Evolutionary conservation across 805 yeast genomes (phyloP).

Genomic region (Saccharomyces eubayanus): DNA sequence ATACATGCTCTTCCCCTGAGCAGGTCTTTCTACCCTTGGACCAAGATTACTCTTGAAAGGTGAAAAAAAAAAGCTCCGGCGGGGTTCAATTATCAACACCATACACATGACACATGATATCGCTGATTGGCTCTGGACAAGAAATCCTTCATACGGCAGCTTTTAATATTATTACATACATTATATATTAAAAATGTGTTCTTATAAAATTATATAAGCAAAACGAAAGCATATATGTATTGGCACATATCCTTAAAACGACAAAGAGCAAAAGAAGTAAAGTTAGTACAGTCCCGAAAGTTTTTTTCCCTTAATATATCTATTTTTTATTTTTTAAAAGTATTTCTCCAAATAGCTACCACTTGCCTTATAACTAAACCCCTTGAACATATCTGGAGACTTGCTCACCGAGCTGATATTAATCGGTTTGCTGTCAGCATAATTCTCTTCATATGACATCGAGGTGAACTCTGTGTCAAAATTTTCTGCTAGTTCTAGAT

Average conservation of each 20-base stretch:
- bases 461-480: conserved; percentile 73
- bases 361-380: conserved; percentile 33
- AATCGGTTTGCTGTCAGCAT: conserved; percentile 9
- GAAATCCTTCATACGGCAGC: background rate
- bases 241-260: background rate
- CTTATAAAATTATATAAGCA: background rate
- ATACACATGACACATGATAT: background rate
- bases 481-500: conserved; percentile 77
- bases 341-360: conserved; percentile 30
- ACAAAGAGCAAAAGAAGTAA: background rate
- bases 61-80: background rate
- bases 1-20: background rate
- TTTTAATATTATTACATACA: background rate
- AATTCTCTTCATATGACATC: conserved; percentile 40
- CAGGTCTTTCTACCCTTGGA: background rate
- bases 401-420: conserved; percentile 3
- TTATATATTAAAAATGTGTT: background rate
- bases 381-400: conserved; percentile 26
- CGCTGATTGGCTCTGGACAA: background rate
- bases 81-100: background rate
- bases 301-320: background rate
- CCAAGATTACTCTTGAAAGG: background rate
- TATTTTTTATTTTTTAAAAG: conserved; percentile 11
- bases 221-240: background rate
- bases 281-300: background rate